Percentiles rank a stretch among this genome's conserved stretches.
These are phyloP conservation scores for Casaregolazyma lundiana DNA, from an alignment of 1,139 yeast species.

Conservation along the genomic window DNA sequence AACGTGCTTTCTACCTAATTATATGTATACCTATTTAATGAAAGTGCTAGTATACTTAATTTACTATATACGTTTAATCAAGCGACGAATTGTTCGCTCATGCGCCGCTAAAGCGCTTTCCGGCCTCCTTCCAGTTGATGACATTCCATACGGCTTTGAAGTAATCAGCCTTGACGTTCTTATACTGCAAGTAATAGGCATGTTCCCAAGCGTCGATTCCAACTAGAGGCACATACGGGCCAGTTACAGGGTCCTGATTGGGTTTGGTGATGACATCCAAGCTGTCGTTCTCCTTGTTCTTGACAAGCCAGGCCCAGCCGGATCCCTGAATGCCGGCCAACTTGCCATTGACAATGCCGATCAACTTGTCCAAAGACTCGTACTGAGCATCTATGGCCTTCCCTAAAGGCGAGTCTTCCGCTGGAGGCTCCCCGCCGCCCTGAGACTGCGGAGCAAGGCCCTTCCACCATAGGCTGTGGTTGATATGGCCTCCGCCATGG, in stretches of 20 bases:
- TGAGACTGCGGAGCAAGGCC: conserved; percentile 75
- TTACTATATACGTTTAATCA: too few species aligned
- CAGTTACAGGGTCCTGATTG: conserved; percentile 87
- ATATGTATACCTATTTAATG: too few species aligned
- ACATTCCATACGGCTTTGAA: conserved; percentile 97
- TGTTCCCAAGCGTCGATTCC: conserved; percentile 99
- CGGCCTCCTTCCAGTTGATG: conserved; percentile 95
- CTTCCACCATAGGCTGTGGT: conserved; percentile 88
- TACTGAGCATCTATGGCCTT: conserved; percentile 61
- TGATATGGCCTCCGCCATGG: conserved; percentile 93
- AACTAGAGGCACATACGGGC: conserved; percentile 69
- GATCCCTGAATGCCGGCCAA: conserved; percentile 95
- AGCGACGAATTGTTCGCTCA: conserved; percentile 23
- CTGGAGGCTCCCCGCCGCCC: conserved; percentile 85
- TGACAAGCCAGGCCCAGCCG: conserved; percentile 96
- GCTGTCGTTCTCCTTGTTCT: conserved; percentile 76
- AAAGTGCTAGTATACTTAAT: too few species aligned
- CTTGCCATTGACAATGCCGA: conserved; percentile 62
- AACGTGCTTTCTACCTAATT: too few species aligned
- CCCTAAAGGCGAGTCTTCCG: conserved; percentile 52
- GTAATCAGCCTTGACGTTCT: conserved; percentile 90
- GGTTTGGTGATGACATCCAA: conserved; percentile 80
- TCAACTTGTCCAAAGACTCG: conserved; percentile 75
- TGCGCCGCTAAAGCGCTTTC: conserved; percentile 54
- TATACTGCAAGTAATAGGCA: conserved; percentile 94